Conservation (phyloP, 1,284 basidiomycete genomes). For the Ganoderma lingzhi region DNA sequence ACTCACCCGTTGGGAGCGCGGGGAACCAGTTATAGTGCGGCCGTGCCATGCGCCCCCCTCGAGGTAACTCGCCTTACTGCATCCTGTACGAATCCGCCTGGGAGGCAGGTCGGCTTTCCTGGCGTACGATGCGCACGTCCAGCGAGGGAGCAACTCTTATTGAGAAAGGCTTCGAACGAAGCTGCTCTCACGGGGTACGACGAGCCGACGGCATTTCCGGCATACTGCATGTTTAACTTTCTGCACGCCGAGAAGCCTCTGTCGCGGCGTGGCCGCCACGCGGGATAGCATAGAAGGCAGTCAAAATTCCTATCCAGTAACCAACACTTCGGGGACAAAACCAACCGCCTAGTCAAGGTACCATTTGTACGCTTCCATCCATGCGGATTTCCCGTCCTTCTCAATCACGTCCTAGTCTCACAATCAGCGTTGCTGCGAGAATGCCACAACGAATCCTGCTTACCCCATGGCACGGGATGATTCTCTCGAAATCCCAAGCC, state of each 20-base stretch:
- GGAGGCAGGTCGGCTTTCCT: neutral
- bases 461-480: slow-evolving; percentile 95
- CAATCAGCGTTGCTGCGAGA: slow-evolving; percentile 7
- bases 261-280: neutral
- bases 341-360: slow-evolving; percentile 39
- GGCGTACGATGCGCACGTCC: neutral
- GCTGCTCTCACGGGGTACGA: neutral
- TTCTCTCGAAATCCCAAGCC: slow-evolving; percentile 87
- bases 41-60: slow-evolving; percentile 24
- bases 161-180: neutral
- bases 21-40: slow-evolving; percentile 10
- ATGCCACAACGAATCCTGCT: slow-evolving; percentile 36
- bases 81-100: slow-evolving; percentile 18
- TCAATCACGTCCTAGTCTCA: slow-evolving; percentile 78
- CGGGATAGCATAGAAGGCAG: neutral
- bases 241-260: neutral
- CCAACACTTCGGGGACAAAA: neutral
- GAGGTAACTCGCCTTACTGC: slow-evolving; percentile 15
- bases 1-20: neutral
- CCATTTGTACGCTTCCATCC: slow-evolving; percentile 56
- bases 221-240: neutral
- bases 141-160: slow-evolving; percentile 2
- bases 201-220: neutral
- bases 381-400: slow-evolving; percentile 74
- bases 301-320: neutral